Evolutionary conservation across 2,329 filamentous ascomycete species (phyloP).

Genomic region (Drechmeria coniospora): DNA sequence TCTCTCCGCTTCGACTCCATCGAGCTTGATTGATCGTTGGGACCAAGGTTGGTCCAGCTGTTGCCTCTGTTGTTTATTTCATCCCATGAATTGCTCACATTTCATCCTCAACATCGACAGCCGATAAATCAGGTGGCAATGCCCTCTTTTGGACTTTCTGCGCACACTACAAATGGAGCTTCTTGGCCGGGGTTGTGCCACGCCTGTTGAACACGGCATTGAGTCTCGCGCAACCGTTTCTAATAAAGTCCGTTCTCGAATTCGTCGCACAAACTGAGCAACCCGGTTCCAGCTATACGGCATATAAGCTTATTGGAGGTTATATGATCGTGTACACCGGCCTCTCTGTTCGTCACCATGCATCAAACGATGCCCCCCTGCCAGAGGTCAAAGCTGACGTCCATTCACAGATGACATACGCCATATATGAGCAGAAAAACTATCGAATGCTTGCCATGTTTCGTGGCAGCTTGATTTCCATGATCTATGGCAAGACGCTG

Average conservation of each 20-base stretch:
- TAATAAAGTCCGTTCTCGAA: constrained; percentile 19
- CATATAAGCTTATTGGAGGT: constrained; percentile 23
- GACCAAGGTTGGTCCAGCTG: constrained; percentile 3
- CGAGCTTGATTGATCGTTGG: constrained; percentile 5
- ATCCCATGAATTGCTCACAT: too few species aligned
- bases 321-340: constrained; percentile 23
- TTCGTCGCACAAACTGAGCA: constrained; percentile 12
- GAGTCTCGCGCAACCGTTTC: constrained; percentile 26
- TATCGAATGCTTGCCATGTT: constrained; percentile 18
- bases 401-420: too few species aligned
- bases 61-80: too few species aligned
- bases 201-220: constrained; percentile 21
- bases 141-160: constrained; percentile 10
- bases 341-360: constrained; percentile 17
- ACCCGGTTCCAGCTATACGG: constrained; percentile 12
- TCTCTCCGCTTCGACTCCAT: constrained; percentile 6
- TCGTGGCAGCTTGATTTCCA: constrained; percentile 20
- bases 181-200: constrained; percentile 18
- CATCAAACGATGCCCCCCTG: neutral
- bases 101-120: too few species aligned
- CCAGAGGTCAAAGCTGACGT: too few species aligned
- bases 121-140: constrained; percentile 7
- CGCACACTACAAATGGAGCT: constrained; percentile 11
- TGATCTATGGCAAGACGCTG: constrained; percentile 33
- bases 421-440: constrained; percentile 17